Evolutionary conservation across 805 yeast species (phyloP).

Genomic region (Candida xiaguanensis): DNA sequence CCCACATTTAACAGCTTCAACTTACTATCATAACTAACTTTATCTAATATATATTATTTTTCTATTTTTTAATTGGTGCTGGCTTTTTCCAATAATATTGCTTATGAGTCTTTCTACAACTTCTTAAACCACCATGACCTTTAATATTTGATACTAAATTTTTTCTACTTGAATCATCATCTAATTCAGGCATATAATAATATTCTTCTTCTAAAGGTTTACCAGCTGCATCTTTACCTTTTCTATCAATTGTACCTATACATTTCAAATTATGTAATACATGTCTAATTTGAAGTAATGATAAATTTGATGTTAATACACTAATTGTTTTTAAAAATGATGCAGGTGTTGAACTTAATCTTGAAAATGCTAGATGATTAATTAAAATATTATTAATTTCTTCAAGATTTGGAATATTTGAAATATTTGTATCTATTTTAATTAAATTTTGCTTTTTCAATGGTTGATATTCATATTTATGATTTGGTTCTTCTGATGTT

Average conservation of each 20-base stretch:
- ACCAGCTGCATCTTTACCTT: slow-evolving; percentile 96
- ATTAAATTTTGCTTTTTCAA: slow-evolving; percentile 14
- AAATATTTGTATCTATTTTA: slow-evolving; percentile 9
- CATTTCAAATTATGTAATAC: slow-evolving; percentile 48
- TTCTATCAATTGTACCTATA: slow-evolving; percentile 84
- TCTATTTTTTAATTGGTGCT: slow-evolving; percentile 38
- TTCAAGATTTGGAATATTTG: slow-evolving; percentile 29
- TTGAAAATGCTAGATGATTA: slow-evolving; percentile 87
- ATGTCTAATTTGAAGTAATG: slow-evolving; percentile 41
- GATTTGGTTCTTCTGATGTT: slow-evolving; percentile 32
- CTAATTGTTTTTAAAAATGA: slow-evolving; percentile 62
- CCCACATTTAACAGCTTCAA: slow-evolving; percentile 3
- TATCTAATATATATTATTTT: slow-evolving; percentile 2
- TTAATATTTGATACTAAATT: slow-evolving; percentile 68
- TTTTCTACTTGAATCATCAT: slow-evolving; percentile 66
- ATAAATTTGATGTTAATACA: slow-evolving; percentile 46
- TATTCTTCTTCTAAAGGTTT: slow-evolving; percentile 91
- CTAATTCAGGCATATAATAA: slow-evolving; percentile 83
- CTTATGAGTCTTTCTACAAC: slow-evolving; percentile 91
- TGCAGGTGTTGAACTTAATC: slow-evolving; percentile 85
- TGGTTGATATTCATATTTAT: slow-evolving; percentile 11
- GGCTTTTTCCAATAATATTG: slow-evolving; percentile 77
- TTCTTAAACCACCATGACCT: slow-evolving; percentile 77
- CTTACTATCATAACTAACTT: slow-evolving; percentile 1
- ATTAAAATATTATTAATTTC: slow-evolving; percentile 63